Evolutionary conservation across 2,329 filamentous ascomycete species (phyloP), one percentile per base, ranked within the genome.

Genomic region (Fusarium duplospermum): DNA sequence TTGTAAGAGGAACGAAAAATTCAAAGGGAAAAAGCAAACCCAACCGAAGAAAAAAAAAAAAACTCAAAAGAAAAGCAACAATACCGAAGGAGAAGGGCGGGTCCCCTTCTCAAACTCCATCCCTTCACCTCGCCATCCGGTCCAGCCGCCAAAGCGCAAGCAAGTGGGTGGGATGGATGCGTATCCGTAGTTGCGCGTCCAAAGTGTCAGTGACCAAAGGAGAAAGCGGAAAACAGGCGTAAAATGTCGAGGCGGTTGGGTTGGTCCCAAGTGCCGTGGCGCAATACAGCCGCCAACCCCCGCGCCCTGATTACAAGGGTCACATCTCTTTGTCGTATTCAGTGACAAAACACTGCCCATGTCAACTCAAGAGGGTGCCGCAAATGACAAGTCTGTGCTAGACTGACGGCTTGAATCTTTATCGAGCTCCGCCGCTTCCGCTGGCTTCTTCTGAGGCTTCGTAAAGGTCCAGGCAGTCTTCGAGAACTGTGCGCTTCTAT

Each of bases 401-500:
- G 29, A 14, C 47, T 3, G 29, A 52, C 27, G 27, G 47, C 47
- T 52, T 20, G 18, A n/a, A 14, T 31, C 27, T 31, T 52, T 70
- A 81, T 59, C 71, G 73, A 59, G 74, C 70, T 38, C 59, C 78
- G 40, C 79, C 74, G 52, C 80, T 79, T 60, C 77, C 78, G 61
- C 80, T 80, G 35, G 81, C 81, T 45, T 83, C 80, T 66, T 84
- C 82, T 18, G 79, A 73, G 38, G 81, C 76, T 58, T 86, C 85
- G 77, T 86, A 88, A 40, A 87, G 80, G 68, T 88, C 86, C 4
- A 88, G 77, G 47, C 83, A 84, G 58, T 84, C 83, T 68, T 82
- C 82, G 22, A 85, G 78, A 45, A 84, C 82, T 83, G 61, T 14
- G 60, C 38, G 22, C 24, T 54, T 33, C n/a, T 66, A 68, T 77